Evolutionary conservation across 192 early-diverging fungal species (phyloP), one percentile per base, ranked within the genome.

Genomic region (Entrophospora sp.): DNA sequence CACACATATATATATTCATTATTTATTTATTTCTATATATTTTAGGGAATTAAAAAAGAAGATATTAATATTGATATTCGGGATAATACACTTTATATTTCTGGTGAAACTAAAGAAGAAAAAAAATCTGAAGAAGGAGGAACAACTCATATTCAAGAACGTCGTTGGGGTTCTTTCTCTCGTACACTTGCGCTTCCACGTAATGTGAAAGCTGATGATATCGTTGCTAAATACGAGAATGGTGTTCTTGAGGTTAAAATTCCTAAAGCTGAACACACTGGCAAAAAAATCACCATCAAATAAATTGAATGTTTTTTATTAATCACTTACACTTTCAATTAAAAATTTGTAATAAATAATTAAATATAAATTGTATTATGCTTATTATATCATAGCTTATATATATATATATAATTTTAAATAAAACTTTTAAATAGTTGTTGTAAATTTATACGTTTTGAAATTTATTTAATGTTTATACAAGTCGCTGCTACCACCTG

Each of bases 381-480:
- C n/a, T n/a, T n/a, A n/a, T n/a, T n/a, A n/a, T n/a, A n/a, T n/a
- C n/a, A n/a, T n/a, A n/a, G n/a, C n/a, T n/a, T n/a, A n/a, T n/a
- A n/a, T n/a, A n/a, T n/a, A n/a, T n/a, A n/a, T n/a, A n/a, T n/a
- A n/a, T n/a, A n/a, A n/a, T n/a, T n/a, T n/a, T n/a, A n/a, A n/a
- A n/a, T n/a, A n/a, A n/a, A n/a, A n/a, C n/a, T n/a, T n/a, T n/a
- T n/a, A n/a, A n/a, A n/a, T n/a, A n/a, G n/a, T n/a, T n/a, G n/a
- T n/a, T n/a, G n/a, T n/a, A n/a, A n/a, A n/a, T n/a, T n/a, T n/a
- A n/a, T n/a, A n/a, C n/a, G n/a, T n/a, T n/a, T n/a, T n/a, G n/a
- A n/a, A n/a, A n/a, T n/a, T n/a, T n/a, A n/a, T 80, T 79, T 64
- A 89, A 69, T 0, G 82, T 77, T 52, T 85, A 81, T 67, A 80